Percentiles rank a stretch among this genome's conserved stretches.
phyloP scores from a whole-genome alignment of 768 basidiomycete species.

The Cantharellus cinnabarinus region DNA sequence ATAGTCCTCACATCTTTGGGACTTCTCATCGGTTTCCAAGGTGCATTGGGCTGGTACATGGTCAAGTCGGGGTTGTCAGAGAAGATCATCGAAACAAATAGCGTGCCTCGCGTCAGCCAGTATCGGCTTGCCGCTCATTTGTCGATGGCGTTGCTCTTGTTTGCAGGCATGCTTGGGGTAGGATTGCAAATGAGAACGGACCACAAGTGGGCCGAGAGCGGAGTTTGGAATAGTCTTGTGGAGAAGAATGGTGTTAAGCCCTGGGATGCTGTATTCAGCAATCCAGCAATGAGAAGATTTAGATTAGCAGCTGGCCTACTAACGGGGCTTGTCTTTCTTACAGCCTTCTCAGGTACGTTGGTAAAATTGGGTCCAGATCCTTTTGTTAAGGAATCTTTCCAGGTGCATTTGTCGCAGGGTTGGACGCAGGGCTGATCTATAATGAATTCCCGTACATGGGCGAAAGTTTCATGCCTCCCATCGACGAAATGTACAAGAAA shows the following conservation, averaged over 20 bases:
- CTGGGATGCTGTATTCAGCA: slow-evolving; percentile 30
- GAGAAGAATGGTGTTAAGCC: slow-evolving; percentile 15
- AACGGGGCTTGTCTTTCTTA: slow-evolving; percentile 67
- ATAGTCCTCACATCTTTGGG: slow-evolving; percentile 51
- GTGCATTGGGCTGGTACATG: slow-evolving; percentile 97
- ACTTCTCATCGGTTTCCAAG: slow-evolving; percentile 73
- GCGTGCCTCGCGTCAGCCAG: slow-evolving; percentile 88
- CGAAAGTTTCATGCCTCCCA: slow-evolving; percentile 60
- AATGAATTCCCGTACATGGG: slow-evolving; percentile 98
- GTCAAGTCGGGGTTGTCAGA: slow-evolving; percentile 89
- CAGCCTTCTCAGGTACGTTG: slow-evolving; percentile 68
- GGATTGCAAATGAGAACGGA: slow-evolving; percentile 62
- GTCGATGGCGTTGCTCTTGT: slow-evolving; percentile 78
- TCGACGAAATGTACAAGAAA: slow-evolving; percentile 58
- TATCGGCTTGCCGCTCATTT: slow-evolving; percentile 92
- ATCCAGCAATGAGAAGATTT: slow-evolving; percentile 38
- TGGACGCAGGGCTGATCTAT: slow-evolving; percentile 92
- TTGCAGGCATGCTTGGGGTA: slow-evolving; percentile 74
- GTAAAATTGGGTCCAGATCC: neutral
- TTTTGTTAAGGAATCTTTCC: slow-evolving; percentile 1
- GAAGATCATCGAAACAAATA: slow-evolving; percentile 57
- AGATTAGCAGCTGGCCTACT: slow-evolving; percentile 37
- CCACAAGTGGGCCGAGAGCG: slow-evolving; percentile 44
- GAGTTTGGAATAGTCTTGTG: slow-evolving; percentile 35
- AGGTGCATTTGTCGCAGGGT: slow-evolving; percentile 96